These are phyloP conservation scores for Moesziomyces aphidis DNA, from an alignment of 1,284 basidiomycete species.

Conservation along the genomic window DNA sequence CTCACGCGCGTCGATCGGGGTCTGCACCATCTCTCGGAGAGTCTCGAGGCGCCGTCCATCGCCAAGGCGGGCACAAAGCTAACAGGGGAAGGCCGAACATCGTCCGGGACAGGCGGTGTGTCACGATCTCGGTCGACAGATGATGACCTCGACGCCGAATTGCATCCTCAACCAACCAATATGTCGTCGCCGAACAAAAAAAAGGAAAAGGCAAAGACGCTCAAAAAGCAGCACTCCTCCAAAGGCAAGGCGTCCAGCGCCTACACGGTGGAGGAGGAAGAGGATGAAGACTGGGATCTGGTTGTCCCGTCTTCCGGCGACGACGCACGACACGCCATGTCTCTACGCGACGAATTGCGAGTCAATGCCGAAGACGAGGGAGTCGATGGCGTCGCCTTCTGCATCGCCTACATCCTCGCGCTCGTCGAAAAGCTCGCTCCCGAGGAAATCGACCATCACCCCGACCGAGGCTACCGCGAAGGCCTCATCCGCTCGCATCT, in stretches of 20 bases:
- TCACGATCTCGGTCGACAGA: constrained; percentile 4
- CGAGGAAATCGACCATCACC: constrained; percentile 64
- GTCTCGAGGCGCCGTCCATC: background rate
- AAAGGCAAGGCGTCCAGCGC: background rate
- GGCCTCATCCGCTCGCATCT: constrained; percentile 62
- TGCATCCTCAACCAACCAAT: constrained; percentile 6
- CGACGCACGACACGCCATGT: background rate
- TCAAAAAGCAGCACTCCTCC: constrained; percentile 12
- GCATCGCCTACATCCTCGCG: constrained; percentile 66
- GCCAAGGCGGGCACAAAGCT: constrained; percentile 1
- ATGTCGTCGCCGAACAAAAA: constrained; percentile 13
- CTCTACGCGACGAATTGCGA: constrained; percentile 44
- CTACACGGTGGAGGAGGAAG: background rate
- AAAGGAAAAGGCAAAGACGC: constrained; percentile 25
- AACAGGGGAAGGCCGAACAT: background rate
- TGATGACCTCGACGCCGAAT: constrained; percentile 4
- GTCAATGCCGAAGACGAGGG: constrained; percentile 54
- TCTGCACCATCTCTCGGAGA: constrained; percentile 50
- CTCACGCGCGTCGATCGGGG: constrained; percentile 63
- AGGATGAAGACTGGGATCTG: constrained; percentile 42
- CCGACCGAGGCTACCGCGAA: constrained; percentile 63
- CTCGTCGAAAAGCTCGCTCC: constrained; percentile 64
- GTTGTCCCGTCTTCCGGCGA: constrained; percentile 35
- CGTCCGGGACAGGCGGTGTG: background rate
- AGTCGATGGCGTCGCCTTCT: constrained; percentile 64